Conservation (phyloP, 305 asterid genomes). For the Nicotiana rustica region DNA sequence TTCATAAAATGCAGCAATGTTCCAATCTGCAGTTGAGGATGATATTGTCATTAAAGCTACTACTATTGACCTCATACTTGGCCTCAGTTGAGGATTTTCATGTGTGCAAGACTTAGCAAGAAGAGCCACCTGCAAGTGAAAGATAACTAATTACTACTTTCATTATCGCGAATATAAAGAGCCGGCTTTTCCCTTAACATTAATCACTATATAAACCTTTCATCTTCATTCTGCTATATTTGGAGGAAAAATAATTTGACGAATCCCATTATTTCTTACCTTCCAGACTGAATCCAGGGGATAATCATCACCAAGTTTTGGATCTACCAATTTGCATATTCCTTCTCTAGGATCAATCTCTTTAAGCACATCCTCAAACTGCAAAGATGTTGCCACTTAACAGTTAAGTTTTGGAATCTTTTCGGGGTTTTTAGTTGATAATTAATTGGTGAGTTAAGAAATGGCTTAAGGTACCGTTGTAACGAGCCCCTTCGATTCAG, state of each 20-base stretch:
- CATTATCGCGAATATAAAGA: not conserved
- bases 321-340: conserved; percentile 66
- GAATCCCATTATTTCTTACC: conserved; percentile 45
- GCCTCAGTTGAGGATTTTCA: conserved; percentile 81
- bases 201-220: not conserved
- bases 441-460: not conserved
- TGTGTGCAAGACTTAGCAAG: conserved; percentile 83
- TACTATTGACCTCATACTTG: conserved; percentile 89
- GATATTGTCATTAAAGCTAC: conserved; percentile 87
- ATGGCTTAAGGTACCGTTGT: conserved; percentile 59
- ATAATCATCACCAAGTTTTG: conserved; percentile 67
- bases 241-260: not conserved
- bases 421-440: not conserved
- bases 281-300: conserved; percentile 70
- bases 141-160: not conserved
- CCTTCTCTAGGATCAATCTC: conserved; percentile 59
- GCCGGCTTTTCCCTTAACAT: not conserved
- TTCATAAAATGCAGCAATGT: conserved; percentile 71
- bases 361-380: conserved; percentile 77
- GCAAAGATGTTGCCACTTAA: conserved; percentile 25
- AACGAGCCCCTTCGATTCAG: conserved; percentile 76
- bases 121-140: conserved; percentile 65
- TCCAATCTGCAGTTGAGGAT: conserved; percentile 86
- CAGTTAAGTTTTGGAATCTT: not conserved
- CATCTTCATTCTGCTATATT: not conserved